Conservation (phyloP, 257 asterid genomes). For the Solanum neorickii region DNA sequence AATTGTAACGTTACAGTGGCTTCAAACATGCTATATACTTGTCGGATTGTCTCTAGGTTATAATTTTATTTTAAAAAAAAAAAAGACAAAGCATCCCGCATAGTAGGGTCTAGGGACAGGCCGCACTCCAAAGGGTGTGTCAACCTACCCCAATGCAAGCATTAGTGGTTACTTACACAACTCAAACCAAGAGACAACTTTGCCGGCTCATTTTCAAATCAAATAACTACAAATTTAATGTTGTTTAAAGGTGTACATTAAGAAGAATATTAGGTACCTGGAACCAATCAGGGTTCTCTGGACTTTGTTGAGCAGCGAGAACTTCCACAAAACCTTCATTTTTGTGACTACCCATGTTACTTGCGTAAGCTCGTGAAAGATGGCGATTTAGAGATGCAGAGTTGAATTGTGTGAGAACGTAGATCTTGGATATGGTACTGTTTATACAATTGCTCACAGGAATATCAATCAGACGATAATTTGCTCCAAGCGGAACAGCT, state of each 20-base stretch:
- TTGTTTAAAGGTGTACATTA: background rate
- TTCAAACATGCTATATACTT: background rate
- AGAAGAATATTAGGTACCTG: slow-evolving; percentile 32
- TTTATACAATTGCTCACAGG: slow-evolving; percentile 96
- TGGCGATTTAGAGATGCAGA: slow-evolving; percentile 98
- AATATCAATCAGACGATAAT: slow-evolving; percentile 81
- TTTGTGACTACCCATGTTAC: slow-evolving; percentile 80
- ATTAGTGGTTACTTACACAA: background rate
- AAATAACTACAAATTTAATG: background rate
- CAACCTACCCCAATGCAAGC: background rate
- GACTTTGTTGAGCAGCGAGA: slow-evolving; percentile 98
- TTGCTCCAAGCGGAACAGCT: slow-evolving; percentile 96
- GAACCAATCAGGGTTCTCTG: slow-evolving; percentile 94
- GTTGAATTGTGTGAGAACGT: slow-evolving; percentile 88
- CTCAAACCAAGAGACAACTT: background rate
- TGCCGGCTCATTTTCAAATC: background rate
- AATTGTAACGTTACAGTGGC: background rate
- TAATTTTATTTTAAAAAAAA: too few relatives aligned
- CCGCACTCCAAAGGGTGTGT: too few relatives aligned
- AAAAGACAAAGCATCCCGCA: background rate
- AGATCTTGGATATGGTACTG: slow-evolving; percentile 75
- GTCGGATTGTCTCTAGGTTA: background rate
- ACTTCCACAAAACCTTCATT: slow-evolving; percentile 95
- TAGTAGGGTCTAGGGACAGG: background rate
- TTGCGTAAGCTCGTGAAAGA: slow-evolving; percentile 84